Evolutionary conservation across 768 basidiomycete species (phyloP).

Genomic region (Mycena leptocephala): DNA sequence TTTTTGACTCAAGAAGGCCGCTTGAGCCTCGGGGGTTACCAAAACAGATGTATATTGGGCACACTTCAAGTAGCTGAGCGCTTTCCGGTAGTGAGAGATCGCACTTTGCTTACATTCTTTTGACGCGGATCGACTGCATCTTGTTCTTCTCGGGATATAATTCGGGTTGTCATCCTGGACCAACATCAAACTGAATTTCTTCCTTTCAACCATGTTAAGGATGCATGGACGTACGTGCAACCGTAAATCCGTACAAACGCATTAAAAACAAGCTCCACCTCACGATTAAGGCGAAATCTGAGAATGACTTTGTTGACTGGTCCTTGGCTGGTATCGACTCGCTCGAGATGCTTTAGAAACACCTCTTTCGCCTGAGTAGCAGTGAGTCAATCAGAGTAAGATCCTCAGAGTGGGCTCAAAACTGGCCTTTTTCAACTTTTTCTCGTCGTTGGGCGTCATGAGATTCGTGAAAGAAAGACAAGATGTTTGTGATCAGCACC

Average conservation of each 20-base stretch:
- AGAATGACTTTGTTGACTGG: not conserved
- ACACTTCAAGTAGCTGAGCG: not conserved
- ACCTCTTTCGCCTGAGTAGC: not conserved
- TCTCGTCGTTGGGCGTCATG: not conserved
- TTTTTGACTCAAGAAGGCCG: constrained; percentile 14
- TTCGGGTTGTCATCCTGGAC: constrained; percentile 5
- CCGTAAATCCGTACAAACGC: not conserved
- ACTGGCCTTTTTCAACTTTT: not conserved
- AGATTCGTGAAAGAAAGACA: too few species aligned
- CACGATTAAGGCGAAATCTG: not conserved
- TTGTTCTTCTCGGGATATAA: not conserved
- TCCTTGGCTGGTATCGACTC: not conserved
- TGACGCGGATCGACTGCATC: not conserved
- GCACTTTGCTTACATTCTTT: not conserved
- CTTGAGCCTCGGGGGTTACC: constrained; percentile 28
- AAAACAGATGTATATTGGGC: constrained; percentile 23
- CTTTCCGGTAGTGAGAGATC: too few species aligned
- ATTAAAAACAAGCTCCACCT: not conserved
- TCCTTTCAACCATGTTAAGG: not conserved
- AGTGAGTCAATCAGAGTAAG: not conserved
- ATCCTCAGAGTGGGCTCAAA: not conserved
- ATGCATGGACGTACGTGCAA: not conserved
- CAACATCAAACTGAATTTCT: not conserved
- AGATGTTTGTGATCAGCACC: too few species aligned
- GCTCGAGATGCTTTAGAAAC: constrained; percentile 4